A percentile compares a stretch with the other conserved stretches of the same genome.
Evolutionary conservation across 2,329 filamentous ascomycete genomes (phyloP).

Genomic region (Sclerotinia trifoliorum): DNA sequence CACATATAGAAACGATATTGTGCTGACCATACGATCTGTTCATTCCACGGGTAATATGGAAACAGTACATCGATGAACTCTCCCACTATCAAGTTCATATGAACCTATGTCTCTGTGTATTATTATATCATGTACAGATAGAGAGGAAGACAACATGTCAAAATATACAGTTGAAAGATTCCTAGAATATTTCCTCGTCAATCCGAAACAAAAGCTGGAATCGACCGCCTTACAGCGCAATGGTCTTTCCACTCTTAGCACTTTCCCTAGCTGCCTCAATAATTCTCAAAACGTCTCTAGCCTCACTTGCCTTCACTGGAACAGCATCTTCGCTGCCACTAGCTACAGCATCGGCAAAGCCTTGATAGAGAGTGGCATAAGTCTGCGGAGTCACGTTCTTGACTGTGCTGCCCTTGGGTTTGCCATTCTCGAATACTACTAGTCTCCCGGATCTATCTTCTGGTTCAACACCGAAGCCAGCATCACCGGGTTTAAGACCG

Average conservation of each 20-base stretch:
- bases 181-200: neutral
- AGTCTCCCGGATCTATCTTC: conserved; percentile 58
- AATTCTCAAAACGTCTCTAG: conserved; percentile 53
- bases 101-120: neutral
- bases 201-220: neutral
- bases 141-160: neutral
- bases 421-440: conserved; percentile 51
- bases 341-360: conserved; percentile 52
- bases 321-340: conserved; percentile 49
- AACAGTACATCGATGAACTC: neutral
- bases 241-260: conserved; percentile 47
- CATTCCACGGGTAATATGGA: neutral
- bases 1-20: too few relatives aligned
- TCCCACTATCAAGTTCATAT: neutral
- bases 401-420: conserved; percentile 48
- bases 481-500: conserved; percentile 60
- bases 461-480: conserved; percentile 64
- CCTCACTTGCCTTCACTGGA: conserved; percentile 54
- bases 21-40: too few relatives aligned
- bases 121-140: neutral
- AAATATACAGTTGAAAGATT: neutral
- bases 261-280: conserved; percentile 57
- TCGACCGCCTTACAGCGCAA: neutral
- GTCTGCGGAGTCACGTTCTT: conserved; percentile 64
- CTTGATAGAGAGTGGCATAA: conserved; percentile 65